Evolutionary conservation across 208 protist species (phyloP).

Genomic region (Acanthamoeba triangularis): DNA sequence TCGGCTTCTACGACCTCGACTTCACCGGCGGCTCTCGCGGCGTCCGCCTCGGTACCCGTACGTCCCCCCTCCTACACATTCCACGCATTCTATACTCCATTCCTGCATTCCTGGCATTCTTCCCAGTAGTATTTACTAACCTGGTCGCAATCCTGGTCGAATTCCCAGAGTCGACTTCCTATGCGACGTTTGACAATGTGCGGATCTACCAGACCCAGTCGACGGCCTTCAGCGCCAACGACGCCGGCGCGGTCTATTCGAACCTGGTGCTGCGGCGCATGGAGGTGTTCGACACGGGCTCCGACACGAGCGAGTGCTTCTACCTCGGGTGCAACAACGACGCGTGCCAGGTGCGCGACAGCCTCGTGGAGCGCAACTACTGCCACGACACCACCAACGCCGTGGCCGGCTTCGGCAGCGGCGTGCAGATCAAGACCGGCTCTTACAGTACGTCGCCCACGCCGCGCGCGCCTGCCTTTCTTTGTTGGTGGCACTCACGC

Average conservation of each 20-base stretch:
- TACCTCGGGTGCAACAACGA: constrained; percentile 1
- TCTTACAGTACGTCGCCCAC: not conserved
- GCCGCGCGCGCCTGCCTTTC: too few relatives aligned
- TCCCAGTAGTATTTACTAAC: not conserved
- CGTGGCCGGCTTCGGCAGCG: not conserved
- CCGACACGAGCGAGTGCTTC: not conserved
- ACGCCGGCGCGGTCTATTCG: not conserved
- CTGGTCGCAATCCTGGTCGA: not conserved
- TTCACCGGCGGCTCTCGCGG: not conserved
- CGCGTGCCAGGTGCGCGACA: not conserved
- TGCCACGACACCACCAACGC: constrained; percentile 16
- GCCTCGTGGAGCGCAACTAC: constrained; percentile 40
- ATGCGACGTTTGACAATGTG: not conserved
- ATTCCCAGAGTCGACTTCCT: not conserved
- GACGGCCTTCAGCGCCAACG: constrained; percentile 22
- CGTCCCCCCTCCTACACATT: too few relatives aligned
- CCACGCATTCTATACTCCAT: too few relatives aligned
- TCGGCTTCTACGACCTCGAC: constrained; percentile 11
- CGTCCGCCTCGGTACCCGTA: not conserved
- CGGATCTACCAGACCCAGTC: not conserved
- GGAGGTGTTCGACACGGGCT: constrained; percentile 24
- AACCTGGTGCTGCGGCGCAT: not conserved
- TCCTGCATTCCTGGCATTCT: not conserved
- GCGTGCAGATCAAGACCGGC: constrained; percentile 10
- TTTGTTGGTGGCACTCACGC: not conserved